A percentile compares a stretch with the other conserved stretches of the same genome.
phyloP scores from a whole-genome alignment of 2,329 filamentous ascomycete genomes.

The Stromatinia cepivora region DNA sequence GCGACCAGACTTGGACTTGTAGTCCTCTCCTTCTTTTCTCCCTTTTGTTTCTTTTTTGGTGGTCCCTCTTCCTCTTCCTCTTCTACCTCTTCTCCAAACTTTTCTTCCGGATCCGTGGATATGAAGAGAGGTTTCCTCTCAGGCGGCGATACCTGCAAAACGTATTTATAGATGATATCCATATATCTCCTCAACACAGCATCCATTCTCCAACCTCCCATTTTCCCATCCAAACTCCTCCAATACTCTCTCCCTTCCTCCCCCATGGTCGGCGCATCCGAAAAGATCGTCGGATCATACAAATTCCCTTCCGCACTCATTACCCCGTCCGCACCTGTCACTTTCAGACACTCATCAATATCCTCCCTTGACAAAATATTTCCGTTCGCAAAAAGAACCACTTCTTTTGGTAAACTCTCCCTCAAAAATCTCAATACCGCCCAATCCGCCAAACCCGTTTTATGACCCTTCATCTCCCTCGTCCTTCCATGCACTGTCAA shows the following conservation, averaged over 20 bases:
- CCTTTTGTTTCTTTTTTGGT: conserved; percentile 46
- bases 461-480: conserved; percentile 92
- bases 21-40: conserved; percentile 43
- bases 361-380: conserved; percentile 84
- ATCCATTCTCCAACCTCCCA: conserved; percentile 83
- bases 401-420: conserved; percentile 79
- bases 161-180: conserved; percentile 82
- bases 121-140: conserved; percentile 71
- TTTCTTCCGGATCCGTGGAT: conserved; percentile 47
- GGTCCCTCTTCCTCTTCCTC: conserved; percentile 35
- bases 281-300: conserved; percentile 87
- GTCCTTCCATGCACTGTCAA: conserved; percentile 87
- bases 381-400: conserved; percentile 94
- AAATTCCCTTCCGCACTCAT: conserved; percentile 98
- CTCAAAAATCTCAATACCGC: conserved; percentile 76
- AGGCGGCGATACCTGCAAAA: conserved; percentile 66
- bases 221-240: conserved; percentile 70
- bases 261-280: conserved; percentile 61
- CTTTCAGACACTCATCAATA: conserved; percentile 72
- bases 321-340: conserved; percentile 84
- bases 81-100: conserved; percentile 48
- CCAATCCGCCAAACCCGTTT: conserved; percentile 95
- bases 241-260: conserved; percentile 80
- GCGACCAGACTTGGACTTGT: conserved; percentile 66
- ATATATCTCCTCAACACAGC: conserved; percentile 84